Base-by-base conservation (phyloP, 208 protist genomes). In the Herpetomonas samuelpessoai region DNA sequence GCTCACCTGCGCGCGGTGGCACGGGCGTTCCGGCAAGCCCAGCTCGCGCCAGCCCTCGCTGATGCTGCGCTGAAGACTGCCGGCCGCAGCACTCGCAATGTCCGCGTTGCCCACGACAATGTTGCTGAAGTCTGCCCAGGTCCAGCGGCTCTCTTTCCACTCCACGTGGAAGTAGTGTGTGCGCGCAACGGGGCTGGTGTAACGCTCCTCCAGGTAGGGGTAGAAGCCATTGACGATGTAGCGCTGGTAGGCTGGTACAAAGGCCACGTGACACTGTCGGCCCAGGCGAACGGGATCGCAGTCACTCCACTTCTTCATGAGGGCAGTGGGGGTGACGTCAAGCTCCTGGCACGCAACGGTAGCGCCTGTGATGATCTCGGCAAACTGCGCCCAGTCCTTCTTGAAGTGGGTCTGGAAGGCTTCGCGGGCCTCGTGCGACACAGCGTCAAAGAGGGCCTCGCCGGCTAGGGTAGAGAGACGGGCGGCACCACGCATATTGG, bases 211-310 rank as follows among this genome's bases (percentile, higher is more conserved):
- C 29, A 87, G 14, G 49, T 79, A 68, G 25, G 80, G 74, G 41
- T 84, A 74, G 61, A 90, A 86, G 10, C 88, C 88, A 60, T 95
- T 95, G 39, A 92, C 55, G 12, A 95, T 74, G 64, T 76, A 92
- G 18, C 69, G 49, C 18, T 74, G 55, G 41, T 81, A 65, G 16
- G 28, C 35, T 0, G 54, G 47, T 18, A 93, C 53, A 50, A 73
- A 76, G 18, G 76, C 84, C 22, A 78, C 58, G 65, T 79, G 72
- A 56, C 71, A 85, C 16, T 68, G 35, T 18, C 49, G 65, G 10
- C 50, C 57, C 51, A 96, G 46, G 30, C 72, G 63, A 10, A 77
- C 39, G 27, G 61, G 73, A 48, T 71, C 48, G 10, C 57, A 50
- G 24, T 52, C 39, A 6, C 53, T 56, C 69, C 79, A 92, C 21